Percentiles rank a stretch among this genome's conserved stretches.
These are phyloP conservation scores for Leishmania braziliensis DNA, from an alignment of 208 protist species.

Conservation along the genomic window DNA sequence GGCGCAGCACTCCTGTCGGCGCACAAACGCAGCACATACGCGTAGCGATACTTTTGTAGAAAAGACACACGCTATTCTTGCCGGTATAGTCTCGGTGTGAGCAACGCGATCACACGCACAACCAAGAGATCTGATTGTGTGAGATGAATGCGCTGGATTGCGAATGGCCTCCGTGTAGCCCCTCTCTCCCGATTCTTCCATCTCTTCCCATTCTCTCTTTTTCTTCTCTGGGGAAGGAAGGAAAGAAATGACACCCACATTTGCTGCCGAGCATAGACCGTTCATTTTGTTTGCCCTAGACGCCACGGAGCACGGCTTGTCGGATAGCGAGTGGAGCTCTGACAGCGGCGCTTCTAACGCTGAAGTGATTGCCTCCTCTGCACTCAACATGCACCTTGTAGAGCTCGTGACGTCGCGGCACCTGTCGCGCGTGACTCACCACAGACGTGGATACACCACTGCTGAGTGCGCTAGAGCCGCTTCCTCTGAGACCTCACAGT, in stretches of 20 bases:
- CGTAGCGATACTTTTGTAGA: not conserved
- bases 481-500: not conserved
- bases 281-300: not conserved
- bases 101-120: not conserved
- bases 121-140: not conserved
- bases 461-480: not conserved
- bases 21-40: not conserved
- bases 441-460: not conserved
- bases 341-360: constrained; percentile 11
- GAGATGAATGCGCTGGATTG: not conserved
- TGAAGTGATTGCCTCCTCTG: not conserved
- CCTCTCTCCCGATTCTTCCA: not conserved
- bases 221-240: not conserved
- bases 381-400: constrained; percentile 18
- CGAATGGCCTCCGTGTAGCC: not conserved
- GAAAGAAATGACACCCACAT: not conserved
- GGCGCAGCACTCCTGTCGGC: not conserved
- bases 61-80: not conserved
- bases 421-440: constrained; percentile 19
- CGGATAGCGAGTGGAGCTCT: constrained; percentile 19
- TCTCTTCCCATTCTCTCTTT: not conserved
- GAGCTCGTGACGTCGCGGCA: constrained; percentile 7
- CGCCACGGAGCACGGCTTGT: not conserved
- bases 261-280: not conserved
- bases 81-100: not conserved